These are phyloP conservation scores for Paracorniculantispora psalliotae DNA, from an alignment of 2,329 filamentous ascomycete species.

Conservation along the genomic window DNA sequence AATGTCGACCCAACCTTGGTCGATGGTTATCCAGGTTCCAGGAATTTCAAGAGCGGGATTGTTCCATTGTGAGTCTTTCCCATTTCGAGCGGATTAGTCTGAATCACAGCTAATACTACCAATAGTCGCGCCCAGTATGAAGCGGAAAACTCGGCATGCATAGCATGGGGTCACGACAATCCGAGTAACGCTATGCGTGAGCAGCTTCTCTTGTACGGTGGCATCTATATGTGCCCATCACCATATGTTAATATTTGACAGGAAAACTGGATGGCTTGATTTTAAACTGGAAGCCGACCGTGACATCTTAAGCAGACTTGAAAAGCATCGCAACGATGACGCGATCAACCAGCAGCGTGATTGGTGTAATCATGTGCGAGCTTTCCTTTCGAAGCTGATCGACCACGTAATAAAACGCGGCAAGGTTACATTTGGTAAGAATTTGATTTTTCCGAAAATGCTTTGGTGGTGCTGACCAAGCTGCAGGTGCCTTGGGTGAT, in stretches of 20 bases:
- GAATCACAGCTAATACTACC: not conserved
- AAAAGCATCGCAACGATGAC: not conserved
- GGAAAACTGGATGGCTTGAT: not conserved
- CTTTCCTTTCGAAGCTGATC: not conserved
- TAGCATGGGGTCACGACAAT: not conserved
- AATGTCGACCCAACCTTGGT: not conserved
- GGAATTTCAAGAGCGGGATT: not conserved
- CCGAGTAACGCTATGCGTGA: not conserved
- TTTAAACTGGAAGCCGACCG: not conserved
- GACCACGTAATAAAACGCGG: not conserved
- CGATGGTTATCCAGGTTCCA: not conserved
- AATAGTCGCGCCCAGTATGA: not conserved
- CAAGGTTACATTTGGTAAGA: not conserved
- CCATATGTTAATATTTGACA: not conserved
- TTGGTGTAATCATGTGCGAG: not conserved
- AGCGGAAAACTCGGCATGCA: not conserved
- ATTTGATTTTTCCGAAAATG: not conserved
- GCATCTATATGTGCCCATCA: not conserved
- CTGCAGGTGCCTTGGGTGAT: not conserved
- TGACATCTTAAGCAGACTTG: not conserved
- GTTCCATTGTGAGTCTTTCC: not conserved
- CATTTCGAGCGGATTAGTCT: not conserved
- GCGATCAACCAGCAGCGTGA: not conserved
- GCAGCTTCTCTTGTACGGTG: not conserved
- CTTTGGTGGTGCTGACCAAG: not conserved